Evolutionary conservation across 352 stramenopile species (phyloP), one percentile per base, ranked within the genome.

Genomic region (Hyphochytrium catenoides): DNA sequence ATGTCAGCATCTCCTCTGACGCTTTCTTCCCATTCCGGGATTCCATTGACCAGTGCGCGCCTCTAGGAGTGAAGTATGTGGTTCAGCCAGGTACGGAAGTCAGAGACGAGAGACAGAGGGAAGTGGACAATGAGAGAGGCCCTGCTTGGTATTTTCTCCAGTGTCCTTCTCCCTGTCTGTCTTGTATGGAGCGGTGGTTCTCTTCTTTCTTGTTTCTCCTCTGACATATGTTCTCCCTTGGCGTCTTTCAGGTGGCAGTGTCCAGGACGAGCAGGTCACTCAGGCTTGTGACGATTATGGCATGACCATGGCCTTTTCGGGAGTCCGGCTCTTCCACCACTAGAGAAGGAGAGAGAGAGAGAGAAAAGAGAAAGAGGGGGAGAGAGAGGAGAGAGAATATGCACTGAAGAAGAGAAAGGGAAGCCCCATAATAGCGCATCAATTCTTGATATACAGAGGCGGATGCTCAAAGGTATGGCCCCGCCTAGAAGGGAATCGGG

Each of bases 21-120:
- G 92, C 92, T 9, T 99, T 99, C 69, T 99, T 98, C 66, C 92
- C 92, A 21, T 98, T 99, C 70, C 78, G 91, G 36, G 87, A 97
- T 64, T 93, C 78, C 14, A 97, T 98, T 52, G 90, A 98, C 68
- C 87, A 97, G 57, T 69, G 72, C 23, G 57, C 71, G 31, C 87
- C 89, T 59, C 59, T 91, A 19, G 92, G 92, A 34, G 91, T 98
- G 18, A 78, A 72, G 31, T 98, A 78, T 61, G 91, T 99, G 26
- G 93, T 83, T 9, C 92, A 99, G 62, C 85, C 92, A 3, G 78
- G 78, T 24, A 76, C 76, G 25, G 81, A 58, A 48, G 72, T 91
- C 1, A 60, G 75, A 38, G 78, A 93, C 50, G n/a, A n/a, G n/a
- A n/a, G n/a, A n/a, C n/a, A n/a, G n/a, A n/a, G n/a, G n/a, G n/a